Base-by-base conservation (phyloP, 306 rosid genomes). In the Geum urbanum region DNA sequence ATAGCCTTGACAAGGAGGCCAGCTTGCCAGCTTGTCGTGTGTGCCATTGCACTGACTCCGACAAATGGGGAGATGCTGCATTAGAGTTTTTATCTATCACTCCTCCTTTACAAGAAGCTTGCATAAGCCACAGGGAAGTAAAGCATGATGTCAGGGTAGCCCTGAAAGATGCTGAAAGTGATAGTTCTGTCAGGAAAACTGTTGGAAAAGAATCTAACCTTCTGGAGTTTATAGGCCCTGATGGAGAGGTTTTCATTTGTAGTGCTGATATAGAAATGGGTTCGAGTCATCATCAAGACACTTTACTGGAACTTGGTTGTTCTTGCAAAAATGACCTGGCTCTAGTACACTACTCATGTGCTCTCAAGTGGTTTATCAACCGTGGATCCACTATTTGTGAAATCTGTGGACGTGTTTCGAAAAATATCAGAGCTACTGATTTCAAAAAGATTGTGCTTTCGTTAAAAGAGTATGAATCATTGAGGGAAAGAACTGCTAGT, bases 321-420 rank as follows among this genome's bases (percentile, higher is more conserved):
- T 87, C 84, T 76, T 94, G 99, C 82, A 94, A 94, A 84, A 88
- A 81, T 77, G 99, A 94, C 78, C 95, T 94, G 70, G 99, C 91
- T 73, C 72, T 89, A 54, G 97, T 90, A 63, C 99, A 94, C 74
- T 94, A 94, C 66, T 90, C 96, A 6, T 94, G 99, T 77, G 99
- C 99, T 37, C 89, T 94, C 45, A 94, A 94, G 74, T 94, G 99
- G 99, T 94, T 94, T 80, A 79, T 94, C 66, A 94, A 85, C 76
- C 99, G 91, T 80, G 99, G 99, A 80, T 91, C 96, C 69, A 90
- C 88, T 7, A 69, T 88, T 57, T 94, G 99, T 84, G 99, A 94
- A 86, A 94, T 94, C 64, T 94, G 97, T 57, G 96, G 97, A 69
- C 71, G 74, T 65, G 40, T 70, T 55, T 94, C 99, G 15, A 86